phyloP scores from a whole-genome alignment of 2,329 filamentous ascomycete species.

The Domatiomyces globalis region DNA sequence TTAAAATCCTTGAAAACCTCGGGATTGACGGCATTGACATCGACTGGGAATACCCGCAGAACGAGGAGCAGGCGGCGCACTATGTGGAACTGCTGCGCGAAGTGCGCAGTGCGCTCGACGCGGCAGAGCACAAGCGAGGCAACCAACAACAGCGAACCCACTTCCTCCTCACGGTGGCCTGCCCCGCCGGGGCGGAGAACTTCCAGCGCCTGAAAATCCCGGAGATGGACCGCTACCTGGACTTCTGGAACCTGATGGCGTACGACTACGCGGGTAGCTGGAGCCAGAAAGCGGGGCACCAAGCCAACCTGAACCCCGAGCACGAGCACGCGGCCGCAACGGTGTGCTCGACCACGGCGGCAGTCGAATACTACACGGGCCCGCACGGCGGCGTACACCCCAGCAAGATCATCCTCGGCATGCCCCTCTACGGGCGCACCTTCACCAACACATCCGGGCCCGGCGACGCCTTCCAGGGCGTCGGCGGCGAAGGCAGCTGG shows the following conservation, averaged over 20 bases:
- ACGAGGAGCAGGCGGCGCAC: slow-evolving; percentile 28
- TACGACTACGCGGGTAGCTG: slow-evolving; percentile 82
- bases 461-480: slow-evolving; percentile 54
- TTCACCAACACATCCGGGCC: slow-evolving; percentile 67
- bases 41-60: slow-evolving; percentile 36
- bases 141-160: slow-evolving; percentile 3
- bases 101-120: slow-evolving; percentile 24
- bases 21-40: slow-evolving; percentile 49
- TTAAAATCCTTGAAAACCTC: slow-evolving; percentile 61
- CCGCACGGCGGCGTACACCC: slow-evolving; percentile 43
- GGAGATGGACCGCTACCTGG: slow-evolving; percentile 51
- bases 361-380: slow-evolving; percentile 54
- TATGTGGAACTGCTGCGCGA: slow-evolving; percentile 31
- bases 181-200: slow-evolving; percentile 42
- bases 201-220: slow-evolving; percentile 48
- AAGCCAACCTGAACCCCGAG: slow-evolving; percentile 61
- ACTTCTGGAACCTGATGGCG: slow-evolving; percentile 74
- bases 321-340: slow-evolving; percentile 47
- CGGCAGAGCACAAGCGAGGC: slow-evolving; percentile 10
- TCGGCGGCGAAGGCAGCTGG: slow-evolving; percentile 71
- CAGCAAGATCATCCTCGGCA: slow-evolving; percentile 70
- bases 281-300: slow-evolving; percentile 59
- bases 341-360: slow-evolving; percentile 61
- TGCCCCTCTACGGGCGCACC: slow-evolving; percentile 81
- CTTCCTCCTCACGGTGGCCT: slow-evolving; percentile 17